Evolutionary conservation across 208 protist genomes (phyloP), one percentile per base, ranked within the genome.

Genomic region (Leishmania major): DNA sequence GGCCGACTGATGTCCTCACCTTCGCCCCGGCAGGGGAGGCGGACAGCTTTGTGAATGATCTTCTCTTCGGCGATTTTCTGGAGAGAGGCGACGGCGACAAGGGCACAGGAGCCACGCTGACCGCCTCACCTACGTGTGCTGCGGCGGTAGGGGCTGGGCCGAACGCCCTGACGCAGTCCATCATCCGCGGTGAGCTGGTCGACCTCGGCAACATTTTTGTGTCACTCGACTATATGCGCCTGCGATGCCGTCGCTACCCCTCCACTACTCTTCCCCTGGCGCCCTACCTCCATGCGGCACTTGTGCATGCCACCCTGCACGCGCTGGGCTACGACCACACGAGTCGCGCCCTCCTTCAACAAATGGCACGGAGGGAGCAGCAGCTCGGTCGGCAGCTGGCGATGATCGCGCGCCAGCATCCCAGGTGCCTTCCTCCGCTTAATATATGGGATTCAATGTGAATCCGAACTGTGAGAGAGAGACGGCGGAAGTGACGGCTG

Each of bases 1-100:
- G 53, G 4, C 86, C 89, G 11, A 97, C 94, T 4, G 94, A 97
- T 84, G 94, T 95, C 51, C 87, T 97, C 6, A 97, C 94, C 0
- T 94, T 97, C 75, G 79, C 91, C 6, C 84, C 89, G 10, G 19
- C 75, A 7, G 78, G 72, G 0, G 75, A 78, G 40, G 78, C 72
- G 6, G 49, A 49, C 28, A 53, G 53, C 35, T 79, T 81, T 31
- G 60, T 91, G 37, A 93, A 94, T 75, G 76, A 85, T 8, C 47
- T 95, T 22, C 80, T 97, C 64, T 92, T 97, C 47, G 70, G 57
- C 37, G 78, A 87, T 31, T 47, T 37, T 6, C 40, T 78, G 19
- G 31, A 75, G 2, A 55, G 28, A 17, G 51, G 76, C 83, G 51
- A 53, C 59, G 28, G 37, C 28, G 25, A 45, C 43, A 37, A 74